Evolutionary conservation across 768 basidiomycete genomes (phyloP), one percentile per base, ranked within the genome.

Genomic region (Hericium alpestre): DNA sequence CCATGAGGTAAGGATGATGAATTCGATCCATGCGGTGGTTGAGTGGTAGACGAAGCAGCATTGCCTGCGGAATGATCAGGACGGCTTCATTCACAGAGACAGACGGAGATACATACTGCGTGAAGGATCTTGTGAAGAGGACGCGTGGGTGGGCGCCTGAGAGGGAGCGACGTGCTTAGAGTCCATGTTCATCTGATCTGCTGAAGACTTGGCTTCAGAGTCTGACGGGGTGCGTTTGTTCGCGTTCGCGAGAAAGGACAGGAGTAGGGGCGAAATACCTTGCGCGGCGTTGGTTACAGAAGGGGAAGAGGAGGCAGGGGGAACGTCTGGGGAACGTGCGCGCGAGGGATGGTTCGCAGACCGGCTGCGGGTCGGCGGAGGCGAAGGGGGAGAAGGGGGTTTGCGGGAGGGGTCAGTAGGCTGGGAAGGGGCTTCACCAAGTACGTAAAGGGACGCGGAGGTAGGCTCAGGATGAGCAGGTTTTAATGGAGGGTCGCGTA

Each of bases 31-130:
- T 61, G 53, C 57, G 51, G 53, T 50, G 58, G 58, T 46, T 58
- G 61, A 75, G 62, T 81, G 79, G 63, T 79, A 78, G 43, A 83
- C 82, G 60, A 87, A 83, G 25, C 86, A 87, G 64, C 87, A 86
- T 22, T 86, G 56, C 59, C 47, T 69, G 64, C 18, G 54, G 51
- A 15, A 46, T 13, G 38, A 38, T 53, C 25, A 18, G 38, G 25
- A 18, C 13, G 13, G 52, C 32, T 15, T 27, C 18, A 27, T 53
- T 13, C 16, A 53, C 27, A 18, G 20, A 37, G 38, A 22, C 32
- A 4, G 16, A 16, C 23, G 11, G 27, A 15, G 15, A 51, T 37
- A 27, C 54, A 43, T 46, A 54, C 54, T 46, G 9, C 15, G 23
- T 25, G 43, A 27, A 23, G 18, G 22, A 15, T 51, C 49, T 20